Evolutionary conservation across 208 protist species (phyloP).

Genomic region (Leishmania martiniquensis): DNA sequence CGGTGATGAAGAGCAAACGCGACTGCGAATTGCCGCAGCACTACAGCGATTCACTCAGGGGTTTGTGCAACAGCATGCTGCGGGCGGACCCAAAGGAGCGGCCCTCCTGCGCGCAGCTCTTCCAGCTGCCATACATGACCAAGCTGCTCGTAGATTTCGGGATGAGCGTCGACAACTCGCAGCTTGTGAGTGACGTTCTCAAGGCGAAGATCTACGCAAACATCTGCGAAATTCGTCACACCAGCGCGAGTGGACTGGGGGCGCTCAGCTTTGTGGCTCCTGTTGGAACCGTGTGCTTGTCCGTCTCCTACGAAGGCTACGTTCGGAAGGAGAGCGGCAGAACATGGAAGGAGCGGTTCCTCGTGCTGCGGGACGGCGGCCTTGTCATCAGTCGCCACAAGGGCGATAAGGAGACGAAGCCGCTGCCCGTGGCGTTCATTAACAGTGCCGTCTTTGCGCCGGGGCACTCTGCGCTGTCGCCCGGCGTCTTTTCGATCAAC

Average conservation of each 20-base stretch:
- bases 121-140: slow-evolving; percentile 60
- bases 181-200: slow-evolving; percentile 42
- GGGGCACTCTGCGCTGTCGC: slow-evolving; percentile 54
- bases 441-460: slow-evolving; percentile 76
- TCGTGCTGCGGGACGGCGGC: slow-evolving; percentile 49
- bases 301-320: slow-evolving; percentile 47
- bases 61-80: slow-evolving; percentile 68
- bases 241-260: slow-evolving; percentile 39
- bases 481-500: slow-evolving; percentile 77
- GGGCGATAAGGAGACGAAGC: slow-evolving; percentile 51
- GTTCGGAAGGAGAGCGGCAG: slow-evolving; percentile 59
- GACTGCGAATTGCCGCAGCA: slow-evolving; percentile 58
- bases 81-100: slow-evolving; percentile 54
- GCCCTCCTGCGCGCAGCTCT: slow-evolving; percentile 53
- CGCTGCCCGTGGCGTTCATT: slow-evolving; percentile 54
- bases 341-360: slow-evolving; percentile 68
- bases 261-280: slow-evolving; percentile 42
- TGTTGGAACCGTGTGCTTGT: slow-evolving; percentile 42
- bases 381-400: slow-evolving; percentile 56
- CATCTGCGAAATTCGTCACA: slow-evolving; percentile 52
- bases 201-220: slow-evolving; percentile 58
- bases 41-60: slow-evolving; percentile 62
- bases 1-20: slow-evolving; percentile 67
- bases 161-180: slow-evolving; percentile 47
- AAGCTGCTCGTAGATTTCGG: slow-evolving; percentile 62